Evolutionary conservation across 257 asterid genomes (phyloP), one percentile per base, ranked within the genome.

Genomic region (Lycium ferocissimum): DNA sequence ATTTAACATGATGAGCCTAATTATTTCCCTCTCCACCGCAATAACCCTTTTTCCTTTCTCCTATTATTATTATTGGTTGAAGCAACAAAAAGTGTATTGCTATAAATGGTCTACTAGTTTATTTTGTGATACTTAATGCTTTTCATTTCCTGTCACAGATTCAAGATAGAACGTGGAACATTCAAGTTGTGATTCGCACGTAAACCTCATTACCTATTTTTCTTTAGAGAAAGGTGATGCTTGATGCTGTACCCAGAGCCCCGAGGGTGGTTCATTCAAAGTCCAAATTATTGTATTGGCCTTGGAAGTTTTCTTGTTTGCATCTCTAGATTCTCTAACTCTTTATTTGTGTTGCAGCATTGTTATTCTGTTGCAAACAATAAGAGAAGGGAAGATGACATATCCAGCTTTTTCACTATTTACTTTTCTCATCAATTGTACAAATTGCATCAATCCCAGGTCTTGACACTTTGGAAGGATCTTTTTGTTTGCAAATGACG

Each of bases 181-280:
- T 76, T 76, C 63, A 51, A 51, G 2, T 26, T 53, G 43, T 26
- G 22, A 58, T 15, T 58, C 63, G 9, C 9, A 6, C 3, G 9
- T 7, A 22, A 49, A 26, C 63, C 82, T 76, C 63, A 76, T 76
- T 40, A 22, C 47, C 63, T 26, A 49, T 51, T 26, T 51, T 26
- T 26, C 82, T 76, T 51, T 63, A 22, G 82, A 76, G 22, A 14
- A 51, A 51, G 65, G 65, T 51, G 82, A 12, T 76, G 26, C 65
- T 76, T 76, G 65, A 51, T 51, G 40, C 26, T 76, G 22, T 75
- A 49, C 14, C 45, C 13, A 22, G 82, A 51, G 63, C 14, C 45
- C 13, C 13, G 82, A 51, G 63, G 26, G 45, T 76, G 82, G 13
- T 53, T 6, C 81, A 49, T 76, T 53, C 62, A 49, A 51, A 58